phyloP scores from a whole-genome alignment of 495 filamentous ascomycete genomes.

The Cercophora sp. region DNA sequence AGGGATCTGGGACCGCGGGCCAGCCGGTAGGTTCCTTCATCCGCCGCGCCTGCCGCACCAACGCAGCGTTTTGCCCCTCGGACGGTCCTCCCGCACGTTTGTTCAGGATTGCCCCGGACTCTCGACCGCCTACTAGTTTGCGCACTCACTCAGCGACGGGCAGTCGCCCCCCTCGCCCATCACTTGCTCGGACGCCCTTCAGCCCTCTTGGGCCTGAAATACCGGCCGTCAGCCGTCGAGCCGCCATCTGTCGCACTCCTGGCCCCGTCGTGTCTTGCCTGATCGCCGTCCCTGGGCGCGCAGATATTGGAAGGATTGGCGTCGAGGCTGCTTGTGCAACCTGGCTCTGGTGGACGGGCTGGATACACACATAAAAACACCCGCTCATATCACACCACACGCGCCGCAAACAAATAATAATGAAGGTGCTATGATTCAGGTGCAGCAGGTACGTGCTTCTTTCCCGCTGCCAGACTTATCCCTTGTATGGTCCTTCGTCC shows the following conservation, averaged over 20 bases:
- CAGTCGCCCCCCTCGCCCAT: not conserved
- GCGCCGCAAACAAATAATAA: conserved; percentile 24
- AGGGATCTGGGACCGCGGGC: not conserved
- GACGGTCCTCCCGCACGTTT: no score
- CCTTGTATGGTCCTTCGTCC: conserved; percentile 1
- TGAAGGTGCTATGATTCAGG: conserved; percentile 29
- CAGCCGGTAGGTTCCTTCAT: conserved; percentile 7
- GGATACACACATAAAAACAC: conserved; percentile 1
- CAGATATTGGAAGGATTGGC: no score
- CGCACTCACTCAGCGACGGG: not conserved
- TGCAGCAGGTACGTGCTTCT: conserved; percentile 28
- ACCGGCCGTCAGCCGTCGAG: conserved; percentile 6
- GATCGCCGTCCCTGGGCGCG: no score
- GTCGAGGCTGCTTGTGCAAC: not conserved
- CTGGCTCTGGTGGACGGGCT: conserved; percentile 2
- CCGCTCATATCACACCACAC: conserved; percentile 7
- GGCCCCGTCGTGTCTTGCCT: no score
- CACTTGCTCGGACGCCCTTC: no score
- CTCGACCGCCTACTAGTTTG: not conserved
- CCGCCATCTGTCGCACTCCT: no score
- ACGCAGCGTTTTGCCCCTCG: no score
- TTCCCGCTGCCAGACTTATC: conserved; percentile 14
- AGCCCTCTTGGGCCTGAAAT: conserved; percentile 14
- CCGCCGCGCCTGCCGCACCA: conserved; percentile 2
- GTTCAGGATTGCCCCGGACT: no score